Conservation (phyloP, 179 eudicot species). For the Nepenthes alata region DNA sequence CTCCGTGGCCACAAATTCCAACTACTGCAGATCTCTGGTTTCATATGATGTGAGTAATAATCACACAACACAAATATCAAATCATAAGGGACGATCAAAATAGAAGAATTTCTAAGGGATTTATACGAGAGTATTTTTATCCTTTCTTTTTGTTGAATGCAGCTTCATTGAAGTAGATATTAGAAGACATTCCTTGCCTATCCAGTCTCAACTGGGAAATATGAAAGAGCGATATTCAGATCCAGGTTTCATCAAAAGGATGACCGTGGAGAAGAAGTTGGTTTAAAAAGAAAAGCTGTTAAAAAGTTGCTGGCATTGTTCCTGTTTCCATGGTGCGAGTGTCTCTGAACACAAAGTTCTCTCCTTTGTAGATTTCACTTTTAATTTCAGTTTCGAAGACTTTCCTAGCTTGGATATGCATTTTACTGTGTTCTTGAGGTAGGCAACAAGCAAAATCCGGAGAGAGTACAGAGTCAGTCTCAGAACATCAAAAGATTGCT, state of each 20-base stretch:
- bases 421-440: no score
- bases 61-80: not conserved
- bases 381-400: no score
- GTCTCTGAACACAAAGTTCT: no score
- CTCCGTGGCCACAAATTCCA: conserved; percentile 48
- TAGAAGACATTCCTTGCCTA: conserved; percentile 1
- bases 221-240: not conserved
- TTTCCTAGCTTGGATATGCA: no score
- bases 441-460: no score
- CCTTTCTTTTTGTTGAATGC: conserved; percentile 3
- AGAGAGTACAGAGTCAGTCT: no score
- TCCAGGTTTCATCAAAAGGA: not conserved
- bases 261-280: not conserved
- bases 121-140: not conserved
- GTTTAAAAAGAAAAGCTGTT: not conserved
- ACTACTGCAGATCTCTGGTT: conserved; percentile 61
- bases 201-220: not conserved
- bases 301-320: not conserved
- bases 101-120: not conserved
- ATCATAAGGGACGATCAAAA: not conserved
- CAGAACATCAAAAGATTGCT: no score
- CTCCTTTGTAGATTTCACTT: no score
- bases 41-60: conserved; percentile 57
- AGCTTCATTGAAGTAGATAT: conserved; percentile 9
- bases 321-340: no score